Evolutionary conservation across 768 basidiomycete genomes (phyloP).

Genomic region (Tephrocybe sp.): DNA sequence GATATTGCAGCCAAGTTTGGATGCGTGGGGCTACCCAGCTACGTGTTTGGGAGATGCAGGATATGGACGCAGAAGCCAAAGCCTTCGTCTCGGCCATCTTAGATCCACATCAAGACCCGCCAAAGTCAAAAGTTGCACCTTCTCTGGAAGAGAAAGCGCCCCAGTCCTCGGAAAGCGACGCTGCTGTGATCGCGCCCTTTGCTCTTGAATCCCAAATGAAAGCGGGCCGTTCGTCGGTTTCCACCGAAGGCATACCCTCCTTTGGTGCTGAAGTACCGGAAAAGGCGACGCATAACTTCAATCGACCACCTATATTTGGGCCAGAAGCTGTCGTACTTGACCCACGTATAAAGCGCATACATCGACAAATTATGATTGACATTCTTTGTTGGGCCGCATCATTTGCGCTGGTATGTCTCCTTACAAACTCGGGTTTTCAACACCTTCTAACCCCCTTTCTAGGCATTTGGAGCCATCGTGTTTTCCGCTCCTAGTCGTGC

Average conservation of each 20-base stretch:
- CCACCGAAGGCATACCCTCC: conserved; percentile 9
- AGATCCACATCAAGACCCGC: conserved; percentile 1
- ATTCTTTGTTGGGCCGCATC: conserved; percentile 24
- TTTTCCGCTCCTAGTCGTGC: conserved; percentile 21
- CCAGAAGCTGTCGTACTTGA: conserved; percentile 37
- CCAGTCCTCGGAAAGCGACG: background rate
- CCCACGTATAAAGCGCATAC: conserved; percentile 32
- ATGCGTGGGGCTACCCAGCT: conserved; percentile 32
- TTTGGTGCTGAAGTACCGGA: background rate
- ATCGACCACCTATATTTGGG: conserved; percentile 36
- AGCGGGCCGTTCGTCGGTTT: conserved; percentile 1
- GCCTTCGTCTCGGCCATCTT: conserved; percentile 19
- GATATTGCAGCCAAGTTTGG: conserved; percentile 34
- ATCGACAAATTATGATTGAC: conserved; percentile 28
- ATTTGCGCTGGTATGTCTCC: conserved; percentile 19
- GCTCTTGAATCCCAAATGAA: conserved; percentile 5
- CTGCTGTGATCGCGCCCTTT: conserved; percentile 20
- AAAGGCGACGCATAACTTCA: conserved; percentile 10
- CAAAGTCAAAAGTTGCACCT: background rate
- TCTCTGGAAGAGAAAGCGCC: background rate
- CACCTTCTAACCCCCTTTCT: background rate
- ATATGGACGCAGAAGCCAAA: conserved; percentile 26
- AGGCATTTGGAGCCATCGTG: conserved; percentile 22
- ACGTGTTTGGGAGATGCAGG: conserved; percentile 37
- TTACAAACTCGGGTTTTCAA: background rate